Evolutionary conservation across 2,329 filamentous ascomycete species (phyloP).

Genomic region (Meredithiella fracta): DNA sequence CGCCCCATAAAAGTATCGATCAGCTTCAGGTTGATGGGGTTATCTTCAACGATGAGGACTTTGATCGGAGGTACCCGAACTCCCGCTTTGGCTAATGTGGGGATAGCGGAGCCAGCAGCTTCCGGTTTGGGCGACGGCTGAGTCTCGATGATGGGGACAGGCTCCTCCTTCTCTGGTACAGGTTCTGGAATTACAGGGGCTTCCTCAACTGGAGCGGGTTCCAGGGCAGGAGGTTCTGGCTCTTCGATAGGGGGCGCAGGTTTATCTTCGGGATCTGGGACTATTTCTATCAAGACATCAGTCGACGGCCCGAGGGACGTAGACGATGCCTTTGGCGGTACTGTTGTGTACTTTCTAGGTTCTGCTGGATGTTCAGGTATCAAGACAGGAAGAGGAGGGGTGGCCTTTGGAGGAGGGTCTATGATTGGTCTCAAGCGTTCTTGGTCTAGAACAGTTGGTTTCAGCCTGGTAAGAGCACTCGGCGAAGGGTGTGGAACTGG

Average conservation of each 20-base stretch:
- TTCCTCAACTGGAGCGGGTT: too few species aligned
- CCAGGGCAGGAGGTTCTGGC: too few species aligned
- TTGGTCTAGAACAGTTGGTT: neutral
- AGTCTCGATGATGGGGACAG: conserved; percentile 19
- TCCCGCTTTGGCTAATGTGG: neutral
- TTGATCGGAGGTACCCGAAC: conserved; percentile 72
- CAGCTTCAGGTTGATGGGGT: conserved; percentile 89
- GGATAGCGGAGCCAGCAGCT: neutral
- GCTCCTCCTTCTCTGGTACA: too few species aligned
- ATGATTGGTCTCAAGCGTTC: neutral
- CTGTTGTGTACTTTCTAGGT: neutral
- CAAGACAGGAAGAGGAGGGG: neutral
- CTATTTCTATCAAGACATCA: too few species aligned
- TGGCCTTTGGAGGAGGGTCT: conserved; percentile 22
- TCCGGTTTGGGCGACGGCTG: neutral
- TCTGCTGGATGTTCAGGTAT: neutral
- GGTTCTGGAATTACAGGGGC: too few species aligned
- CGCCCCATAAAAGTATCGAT: conserved; percentile 92
- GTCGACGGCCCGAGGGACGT: neutral
- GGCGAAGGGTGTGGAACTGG: conserved; percentile 27
- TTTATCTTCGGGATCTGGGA: too few species aligned
- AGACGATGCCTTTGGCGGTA: neutral
- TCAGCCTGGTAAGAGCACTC: neutral
- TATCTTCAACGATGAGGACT: conserved; percentile 94
- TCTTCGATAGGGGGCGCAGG: too few species aligned